Base-by-base conservation (phyloP, 768 basidiomycete genomes). In the Lentinus brumalis region DNA sequence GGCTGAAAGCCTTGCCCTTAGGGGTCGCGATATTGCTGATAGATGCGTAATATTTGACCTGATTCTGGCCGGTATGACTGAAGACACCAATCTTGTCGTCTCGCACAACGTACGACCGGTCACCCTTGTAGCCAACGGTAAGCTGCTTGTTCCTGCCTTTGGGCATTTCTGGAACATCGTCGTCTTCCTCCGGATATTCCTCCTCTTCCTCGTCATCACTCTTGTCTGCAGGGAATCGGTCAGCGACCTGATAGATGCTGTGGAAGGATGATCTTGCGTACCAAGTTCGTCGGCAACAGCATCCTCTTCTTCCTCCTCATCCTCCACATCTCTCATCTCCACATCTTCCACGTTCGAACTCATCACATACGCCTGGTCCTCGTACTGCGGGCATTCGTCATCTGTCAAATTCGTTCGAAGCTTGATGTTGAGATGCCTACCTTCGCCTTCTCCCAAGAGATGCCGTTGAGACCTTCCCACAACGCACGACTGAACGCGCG, bases 61-160 rank as follows among this genome's bases (percentile, higher is more conserved):
- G 79, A 63, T 85, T 80, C 55, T 86, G 83, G 21, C 78, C 82
- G 3, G 85, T 81, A 69, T 91, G 91, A 57, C 83, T 87, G 78
- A 96, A 97, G 29, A 95, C 92, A 15, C 94, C 94, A 54, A 97
- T 95, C 69, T 89, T 92, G 75, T 86, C 90, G 42, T 95, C 96
- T 47, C 95, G 87, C 39, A 94, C 88, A 59, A 98, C 95, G 69
- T 93, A 97, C 11, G 95, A 94, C 31, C 96, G 83, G 68, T 97
- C 95, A 61, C 94, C 92, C 76, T 93, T 94, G 81, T 97, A 96
- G 11, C 96, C 96, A 42, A 98, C 88, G 4, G 92, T 92, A 40
- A 98, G 82, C 63, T 94, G 91, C 5, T 92, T 91, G 73, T 98
- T 98, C 62, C 82, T 82, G 30, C 88, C 88, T 42, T 81, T 78